Percentiles rank a stretch among this genome's conserved stretches.
phyloP scores from a whole-genome alignment of 2,329 filamentous ascomycete species.

The Fusarium mexicanum region DNA sequence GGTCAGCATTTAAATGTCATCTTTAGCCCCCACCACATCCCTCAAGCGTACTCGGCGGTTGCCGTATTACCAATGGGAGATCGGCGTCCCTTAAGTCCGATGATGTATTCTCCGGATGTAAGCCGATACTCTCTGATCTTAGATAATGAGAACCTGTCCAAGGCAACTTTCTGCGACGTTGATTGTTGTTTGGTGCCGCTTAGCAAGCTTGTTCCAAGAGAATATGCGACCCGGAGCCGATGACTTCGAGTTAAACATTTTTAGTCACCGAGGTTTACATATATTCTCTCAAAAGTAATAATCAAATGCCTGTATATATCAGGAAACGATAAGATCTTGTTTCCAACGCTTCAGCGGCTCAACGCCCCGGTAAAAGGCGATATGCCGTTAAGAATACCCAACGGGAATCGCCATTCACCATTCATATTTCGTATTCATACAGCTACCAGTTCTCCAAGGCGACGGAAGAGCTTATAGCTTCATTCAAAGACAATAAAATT shows the following conservation, averaged over 20 bases:
- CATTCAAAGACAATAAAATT: fast-evolving
- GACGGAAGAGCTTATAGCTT: too few species aligned
- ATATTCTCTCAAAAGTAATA: too few species aligned
- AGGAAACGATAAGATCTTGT: fast-evolving
- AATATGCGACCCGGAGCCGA: too few species aligned
- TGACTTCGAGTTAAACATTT: too few species aligned
- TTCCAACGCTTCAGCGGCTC: fast-evolving
- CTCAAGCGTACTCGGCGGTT: not conserved
- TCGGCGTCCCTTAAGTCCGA: not conserved
- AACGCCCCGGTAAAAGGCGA: not conserved
- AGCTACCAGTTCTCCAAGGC: not conserved
- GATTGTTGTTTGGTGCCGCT: not conserved
- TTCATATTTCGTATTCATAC: not conserved
- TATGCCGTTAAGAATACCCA: not conserved
- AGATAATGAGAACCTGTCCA: not conserved
- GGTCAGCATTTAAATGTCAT: not conserved
- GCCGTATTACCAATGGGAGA: not conserved
- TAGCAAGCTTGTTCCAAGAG: too few species aligned
- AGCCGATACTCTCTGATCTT: not conserved
- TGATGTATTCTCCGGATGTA: not conserved
- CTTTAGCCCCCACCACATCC: not conserved
- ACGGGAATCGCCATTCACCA: not conserved
- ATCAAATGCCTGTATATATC: too few species aligned
- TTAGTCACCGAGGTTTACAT: too few species aligned
- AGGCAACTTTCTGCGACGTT: not conserved